A percentile compares a stretch with the other conserved stretches of the same genome.
Conservation (phyloP, 768 basidiomycete genomes). For the Agrocybe pediades region DNA sequence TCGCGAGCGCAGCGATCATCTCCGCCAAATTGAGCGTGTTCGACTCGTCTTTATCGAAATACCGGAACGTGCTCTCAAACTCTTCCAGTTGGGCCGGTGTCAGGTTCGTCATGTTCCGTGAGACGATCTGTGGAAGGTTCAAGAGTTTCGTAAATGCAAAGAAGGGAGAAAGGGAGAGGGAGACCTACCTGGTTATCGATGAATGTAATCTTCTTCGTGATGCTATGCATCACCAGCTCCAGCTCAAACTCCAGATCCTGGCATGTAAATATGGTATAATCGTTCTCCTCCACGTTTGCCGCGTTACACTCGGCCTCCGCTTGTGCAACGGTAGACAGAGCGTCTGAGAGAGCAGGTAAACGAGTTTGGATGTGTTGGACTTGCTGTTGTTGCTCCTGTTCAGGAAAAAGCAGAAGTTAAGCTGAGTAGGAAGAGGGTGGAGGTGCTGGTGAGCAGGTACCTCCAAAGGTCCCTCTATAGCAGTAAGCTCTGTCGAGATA, state of each 20-base stretch:
- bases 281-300: conserved; percentile 97
- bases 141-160: conserved; percentile 1
- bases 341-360: conserved; percentile 64
- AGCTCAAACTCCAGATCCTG: conserved; percentile 92
- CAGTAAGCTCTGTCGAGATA: conserved; percentile 72
- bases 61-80: conserved; percentile 95
- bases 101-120: conserved; percentile 90
- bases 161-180: background rate
- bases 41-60: conserved; percentile 92
- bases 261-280: conserved; percentile 87
- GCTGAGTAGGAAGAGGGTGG: background rate
- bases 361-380: conserved; percentile 65
- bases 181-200: conserved; percentile 88
- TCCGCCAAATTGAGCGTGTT: conserved; percentile 86
- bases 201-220: conserved; percentile 91
- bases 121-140: conserved; percentile 73
- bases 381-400: conserved; percentile 68
- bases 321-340: conserved; percentile 52
- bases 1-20: conserved; percentile 93
- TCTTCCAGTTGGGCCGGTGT: conserved; percentile 96
- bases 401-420: background rate
- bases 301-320: conserved; percentile 78
- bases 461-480: conserved; percentile 77
- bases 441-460: conserved; percentile 40
- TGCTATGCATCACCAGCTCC: conserved; percentile 75